Conservation (phyloP, 2,329 filamentous ascomycete species). For the Knoxdaviesia capensis region DNA sequence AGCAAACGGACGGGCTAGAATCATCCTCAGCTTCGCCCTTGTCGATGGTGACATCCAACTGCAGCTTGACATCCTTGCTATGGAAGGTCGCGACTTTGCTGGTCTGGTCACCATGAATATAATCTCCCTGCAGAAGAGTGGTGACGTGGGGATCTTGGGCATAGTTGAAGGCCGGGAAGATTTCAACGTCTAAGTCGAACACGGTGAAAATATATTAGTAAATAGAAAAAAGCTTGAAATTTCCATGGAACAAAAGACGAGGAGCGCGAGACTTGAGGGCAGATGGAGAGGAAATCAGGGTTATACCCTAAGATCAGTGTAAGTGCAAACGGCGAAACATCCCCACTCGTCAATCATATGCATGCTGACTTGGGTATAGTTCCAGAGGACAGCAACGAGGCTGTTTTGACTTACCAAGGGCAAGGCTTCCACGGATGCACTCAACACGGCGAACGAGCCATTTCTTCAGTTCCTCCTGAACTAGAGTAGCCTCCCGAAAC, state of each 20-base stretch:
- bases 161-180: conserved; percentile 57
- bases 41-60: conserved; percentile 49
- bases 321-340: too few relatives aligned
- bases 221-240: background rate
- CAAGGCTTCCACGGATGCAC: conserved; percentile 47
- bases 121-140: conserved; percentile 25
- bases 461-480: conserved; percentile 44
- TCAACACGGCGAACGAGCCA: conserved; percentile 54
- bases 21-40: conserved; percentile 23
- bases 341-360: too few relatives aligned
- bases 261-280: too few relatives aligned
- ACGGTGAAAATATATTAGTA: conserved; percentile 1
- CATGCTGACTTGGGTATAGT: too few relatives aligned
- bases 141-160: conserved; percentile 41
- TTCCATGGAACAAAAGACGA: too few relatives aligned
- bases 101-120: conserved; percentile 16
- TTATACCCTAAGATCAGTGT: too few relatives aligned
- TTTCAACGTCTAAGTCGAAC: conserved; percentile 32
- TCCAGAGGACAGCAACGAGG: too few relatives aligned
- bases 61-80: conserved; percentile 35
- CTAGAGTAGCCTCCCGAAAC: conserved; percentile 29
- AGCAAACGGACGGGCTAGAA: conserved; percentile 29
- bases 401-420: conserved; percentile 23
- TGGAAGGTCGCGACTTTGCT: conserved; percentile 46
- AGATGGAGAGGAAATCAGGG: too few relatives aligned